Base-by-base conservation (phyloP, 2,329 filamentous ascomycete genomes). In the Penicillium oxalicum region DNA sequence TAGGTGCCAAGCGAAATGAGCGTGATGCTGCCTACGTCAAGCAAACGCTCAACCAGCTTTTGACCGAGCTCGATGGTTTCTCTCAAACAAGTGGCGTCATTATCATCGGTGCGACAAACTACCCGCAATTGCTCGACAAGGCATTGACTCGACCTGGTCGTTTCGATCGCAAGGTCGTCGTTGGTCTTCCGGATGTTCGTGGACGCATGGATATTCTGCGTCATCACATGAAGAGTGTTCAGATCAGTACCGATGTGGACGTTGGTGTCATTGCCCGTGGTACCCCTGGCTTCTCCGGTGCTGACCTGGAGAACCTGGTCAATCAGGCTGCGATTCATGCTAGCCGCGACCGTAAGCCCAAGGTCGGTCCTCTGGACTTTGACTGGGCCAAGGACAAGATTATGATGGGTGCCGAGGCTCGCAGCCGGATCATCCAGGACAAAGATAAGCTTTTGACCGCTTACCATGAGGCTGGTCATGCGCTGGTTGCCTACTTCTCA, bases 331-430 rank as follows among this genome's bases (percentile, higher is more conserved):
- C 93, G 24, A 86, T 98, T 38, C 88, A 87, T 62, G 93, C 93
- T n/a, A 95, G 89, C 62, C 89, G 93, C 67, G 80, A 87, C 58
- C 93, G 91, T 71, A 80, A 86, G 35, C 77, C 76, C 50, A 79
- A 84, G 40, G 88, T 98, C 45, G 79, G 80, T 9, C 86, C 89
- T 69, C 71, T 79, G 32, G 90, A 97, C 64, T 84, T 97, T 55
- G 91, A 96, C 60, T 98, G 91, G 91, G 93, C 93, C 49, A 97
- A 95, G 72, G 93, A 98, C 74, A 93, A 93, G 73, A 88, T 98
- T 46, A 86, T 95, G 68, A 95, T 98, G 89, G 93, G 93, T 34
- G 88, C 91, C 2, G 93, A 98, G 73, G 83, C 86, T 65, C 87
- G 84, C 67, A 95, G 86, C 58, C 89, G 91, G 72, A 81, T 96